These are phyloP conservation scores for Diplodia intermedia DNA, from an alignment of 2,329 filamentous ascomycete genomes.

Conservation along the genomic window DNA sequence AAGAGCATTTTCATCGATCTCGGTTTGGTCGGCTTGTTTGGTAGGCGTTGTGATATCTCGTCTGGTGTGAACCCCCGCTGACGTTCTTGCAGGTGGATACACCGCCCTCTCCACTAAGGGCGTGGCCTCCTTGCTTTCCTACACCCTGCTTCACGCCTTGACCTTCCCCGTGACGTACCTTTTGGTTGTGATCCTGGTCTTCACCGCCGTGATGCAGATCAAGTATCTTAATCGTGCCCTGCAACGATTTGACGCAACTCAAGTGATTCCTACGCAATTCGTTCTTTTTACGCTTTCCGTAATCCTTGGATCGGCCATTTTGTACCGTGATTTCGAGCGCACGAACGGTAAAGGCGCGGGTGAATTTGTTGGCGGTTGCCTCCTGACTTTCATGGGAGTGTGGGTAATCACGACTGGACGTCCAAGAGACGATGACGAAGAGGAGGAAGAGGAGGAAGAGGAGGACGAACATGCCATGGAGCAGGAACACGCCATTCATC, in stretches of 20 bases:
- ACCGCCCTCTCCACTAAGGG: conserved; percentile 97
- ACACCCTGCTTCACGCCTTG: conserved; percentile 85
- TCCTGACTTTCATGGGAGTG: conserved; percentile 94
- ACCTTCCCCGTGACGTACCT: conserved; percentile 91
- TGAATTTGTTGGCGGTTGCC: conserved; percentile 90
- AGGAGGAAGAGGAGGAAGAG: conserved; percentile 44
- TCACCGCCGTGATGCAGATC: conserved; percentile 93
- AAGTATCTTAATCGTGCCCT: conserved; percentile 91
- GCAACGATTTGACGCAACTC: conserved; percentile 93
- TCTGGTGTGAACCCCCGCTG: conserved; percentile 32
- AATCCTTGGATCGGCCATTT: conserved; percentile 88
- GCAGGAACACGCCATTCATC: conserved; percentile 19
- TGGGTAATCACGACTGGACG: conserved; percentile 93
- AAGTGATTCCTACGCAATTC: conserved; percentile 97
- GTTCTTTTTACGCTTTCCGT: conserved; percentile 96
- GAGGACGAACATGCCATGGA: conserved; percentile 1
- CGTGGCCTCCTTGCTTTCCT: conserved; percentile 91
- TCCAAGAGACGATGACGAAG: conserved; percentile 62
- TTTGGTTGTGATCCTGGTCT: conserved; percentile 78
- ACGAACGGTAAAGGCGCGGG: conserved; percentile 73
- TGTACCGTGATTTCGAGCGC: conserved; percentile 94
- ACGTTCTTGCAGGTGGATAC: conserved; percentile 76
- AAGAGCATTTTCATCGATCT: conserved; percentile 90
- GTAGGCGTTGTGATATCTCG: conserved; percentile 54
- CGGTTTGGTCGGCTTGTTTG: conserved; percentile 90